These are phyloP conservation scores for Stagonosporopsis chrysanthemi DNA, from an alignment of 2,329 filamentous ascomycete species.

Conservation along the genomic window DNA sequence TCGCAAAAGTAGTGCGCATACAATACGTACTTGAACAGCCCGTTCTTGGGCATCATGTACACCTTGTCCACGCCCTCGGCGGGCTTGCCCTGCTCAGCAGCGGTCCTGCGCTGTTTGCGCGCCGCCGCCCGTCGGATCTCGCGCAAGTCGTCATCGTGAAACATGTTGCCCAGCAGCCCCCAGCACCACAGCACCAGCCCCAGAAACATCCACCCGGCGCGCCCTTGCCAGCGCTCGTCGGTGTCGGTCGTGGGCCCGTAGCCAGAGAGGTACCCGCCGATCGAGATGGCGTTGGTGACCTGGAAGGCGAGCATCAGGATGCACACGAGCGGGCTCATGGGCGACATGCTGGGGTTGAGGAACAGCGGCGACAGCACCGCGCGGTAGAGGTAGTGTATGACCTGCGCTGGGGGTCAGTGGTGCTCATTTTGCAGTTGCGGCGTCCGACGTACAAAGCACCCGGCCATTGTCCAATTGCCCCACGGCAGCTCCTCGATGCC, in stretches of 20 bases:
- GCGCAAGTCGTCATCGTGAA: slow-evolving; percentile 87
- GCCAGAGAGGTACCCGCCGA: slow-evolving; percentile 83
- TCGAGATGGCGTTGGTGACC: slow-evolving; percentile 75
- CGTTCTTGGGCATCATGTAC: slow-evolving; percentile 84
- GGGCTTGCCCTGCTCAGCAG: slow-evolving; percentile 55
- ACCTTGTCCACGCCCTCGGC: slow-evolving; percentile 73
- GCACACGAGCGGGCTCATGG: slow-evolving; percentile 77
- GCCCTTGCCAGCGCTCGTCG: slow-evolving; percentile 56
- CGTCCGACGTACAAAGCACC: slow-evolving; percentile 62
- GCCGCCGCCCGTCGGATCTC: slow-evolving; percentile 79
- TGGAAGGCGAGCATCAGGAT: slow-evolving; percentile 74
- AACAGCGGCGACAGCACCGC: slow-evolving; percentile 82
- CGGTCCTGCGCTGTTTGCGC: slow-evolving; percentile 62
- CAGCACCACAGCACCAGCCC: slow-evolving; percentile 79
- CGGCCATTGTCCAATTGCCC: slow-evolving; percentile 79
- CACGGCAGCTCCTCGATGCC: slow-evolving; percentile 69
- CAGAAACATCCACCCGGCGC: slow-evolving; percentile 57
- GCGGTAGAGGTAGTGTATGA: slow-evolving; percentile 90
- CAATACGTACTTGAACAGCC: slow-evolving; percentile 81
- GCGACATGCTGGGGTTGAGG: slow-evolving; percentile 88
- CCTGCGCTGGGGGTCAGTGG: slow-evolving; percentile 50
- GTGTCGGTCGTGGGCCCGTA: slow-evolving; percentile 72
- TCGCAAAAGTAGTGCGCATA: slow-evolving; percentile 96
- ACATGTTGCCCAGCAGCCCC: slow-evolving; percentile 81
- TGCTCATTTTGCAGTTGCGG: background rate